phyloP scores from a whole-genome alignment of 73 alveolate genomes.

The Loxodes magnus region DNA sequence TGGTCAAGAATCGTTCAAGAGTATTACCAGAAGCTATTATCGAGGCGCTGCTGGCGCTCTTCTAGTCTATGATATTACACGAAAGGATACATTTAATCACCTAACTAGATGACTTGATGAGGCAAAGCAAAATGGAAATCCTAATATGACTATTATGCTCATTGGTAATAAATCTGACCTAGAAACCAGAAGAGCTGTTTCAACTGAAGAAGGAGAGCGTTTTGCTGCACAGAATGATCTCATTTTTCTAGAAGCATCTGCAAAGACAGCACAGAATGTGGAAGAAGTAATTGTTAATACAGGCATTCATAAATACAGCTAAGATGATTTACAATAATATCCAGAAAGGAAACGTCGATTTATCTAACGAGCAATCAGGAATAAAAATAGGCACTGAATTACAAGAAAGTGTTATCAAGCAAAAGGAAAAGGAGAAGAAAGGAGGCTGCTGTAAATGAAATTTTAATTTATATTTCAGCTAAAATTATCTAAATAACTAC shows the following conservation, averaged over 20 bases:
- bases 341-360: conserved; percentile 9
- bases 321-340: background rate
- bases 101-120: conserved; percentile 38
- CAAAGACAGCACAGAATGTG: conserved; percentile 32
- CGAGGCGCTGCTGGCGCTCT: conserved; percentile 42
- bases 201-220: conserved; percentile 15
- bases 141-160: conserved; percentile 39
- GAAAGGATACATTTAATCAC: conserved; percentile 28
- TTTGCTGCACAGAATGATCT: conserved; percentile 15
- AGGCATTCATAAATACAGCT: conserved; percentile 9
- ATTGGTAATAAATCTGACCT: conserved; percentile 59
- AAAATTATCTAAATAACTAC: too few species aligned
- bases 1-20: conserved; percentile 42
- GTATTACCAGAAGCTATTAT: conserved; percentile 34
- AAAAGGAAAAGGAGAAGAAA: too few species aligned
- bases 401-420: too few species aligned
- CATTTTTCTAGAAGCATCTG: conserved; percentile 32
- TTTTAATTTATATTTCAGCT: too few species aligned
- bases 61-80: conserved; percentile 49
- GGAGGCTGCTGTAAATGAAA: too few species aligned
- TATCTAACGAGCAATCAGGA: conserved; percentile 25
- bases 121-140: conserved; percentile 31
- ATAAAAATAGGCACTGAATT: conserved; percentile 17
- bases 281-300: too few species aligned
- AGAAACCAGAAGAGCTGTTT: conserved; percentile 14